Base-by-base conservation (phyloP, 2,329 filamentous ascomycete genomes). In the Chaetomium sp. region DNA sequence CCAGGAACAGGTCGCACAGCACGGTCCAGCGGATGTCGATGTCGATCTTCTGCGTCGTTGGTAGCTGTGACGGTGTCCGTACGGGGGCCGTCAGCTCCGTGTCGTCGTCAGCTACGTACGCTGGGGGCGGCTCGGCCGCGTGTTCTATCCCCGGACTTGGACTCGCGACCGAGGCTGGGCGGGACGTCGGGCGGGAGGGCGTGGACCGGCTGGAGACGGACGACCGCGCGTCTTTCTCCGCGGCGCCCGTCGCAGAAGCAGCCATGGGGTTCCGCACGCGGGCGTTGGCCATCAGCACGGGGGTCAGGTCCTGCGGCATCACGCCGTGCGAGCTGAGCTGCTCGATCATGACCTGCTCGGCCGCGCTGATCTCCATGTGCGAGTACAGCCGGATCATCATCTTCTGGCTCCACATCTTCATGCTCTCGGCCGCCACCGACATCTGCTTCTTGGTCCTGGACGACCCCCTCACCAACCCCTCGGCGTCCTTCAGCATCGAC, bases 301-400 rank as follows among this genome's bases (percentile, higher is more conserved):
- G 87, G 0, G 90, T 91, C 56, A 99, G 76, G 69, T 99, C 94
- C 45, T 78, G 76, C 0, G 94, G 87, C 59, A 90, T 78, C 6
- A 99, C 91, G 4, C 92, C 94, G 72, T 99, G 94, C 56, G 94
- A 88, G 10, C 89, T 87, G 56, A 99, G 78, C 71, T 99, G 94
- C 73, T 99, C 94, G 63, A 99, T 96, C 94, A 99, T 99, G 70
- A 99, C 78, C 75, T 99, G 94, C 72, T 99, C 94, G 11, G 82
- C 86, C 27, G 86, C 77, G 66, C 86, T 91, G 66, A 99, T 95
- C 58, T 99, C 94, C 94, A 99, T 99, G 71, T 99, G 94, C 10
- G 84, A 77, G 70, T 97, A 99, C 10, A 99, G 71, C 32, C 92
- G 84, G 58, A 96, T 84, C 91, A 99, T 99, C 80, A 96, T 95